A percentile compares a stretch with the other conserved stretches of the same genome.
These are phyloP conservation scores for Chamaecrista fasciculata DNA, from an alignment of 306 rosid species.

Conservation along the genomic window DNA sequence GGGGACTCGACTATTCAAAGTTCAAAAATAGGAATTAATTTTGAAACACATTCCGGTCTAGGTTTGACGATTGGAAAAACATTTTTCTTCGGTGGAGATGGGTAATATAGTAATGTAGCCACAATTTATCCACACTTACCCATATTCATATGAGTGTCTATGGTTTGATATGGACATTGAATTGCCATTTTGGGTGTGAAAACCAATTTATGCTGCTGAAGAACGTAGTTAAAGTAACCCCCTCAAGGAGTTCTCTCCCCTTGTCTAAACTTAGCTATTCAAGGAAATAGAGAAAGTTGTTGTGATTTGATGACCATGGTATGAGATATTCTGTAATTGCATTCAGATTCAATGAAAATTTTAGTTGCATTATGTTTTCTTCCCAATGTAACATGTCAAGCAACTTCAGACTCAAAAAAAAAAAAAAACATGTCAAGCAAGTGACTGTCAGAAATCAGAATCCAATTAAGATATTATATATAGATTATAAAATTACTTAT, in stretches of 20 bases:
- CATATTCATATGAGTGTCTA: too few species aligned
- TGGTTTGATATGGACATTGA: conserved; percentile 10
- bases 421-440: too few species aligned
- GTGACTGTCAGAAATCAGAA: conserved; percentile 20
- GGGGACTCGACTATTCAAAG: too few species aligned
- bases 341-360: conserved; percentile 14
- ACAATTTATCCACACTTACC: too few species aligned
- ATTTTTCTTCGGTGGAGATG: too few species aligned
- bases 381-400: conserved; percentile 18
- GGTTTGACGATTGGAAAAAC: too few species aligned
- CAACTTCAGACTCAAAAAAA: too few species aligned
- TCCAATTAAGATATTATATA: background rate
- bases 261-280: conserved; percentile 5
- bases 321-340: conserved; percentile 15
- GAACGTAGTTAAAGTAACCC: conserved; percentile 15
- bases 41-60: too few species aligned
- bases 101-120: too few species aligned
- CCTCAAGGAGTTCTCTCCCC: conserved; percentile 5
- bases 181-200: conserved; percentile 26
- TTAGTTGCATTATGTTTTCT: conserved; percentile 14
- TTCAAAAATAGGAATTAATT: too few species aligned
- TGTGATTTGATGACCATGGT: conserved; percentile 12
- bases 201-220: conserved; percentile 13
- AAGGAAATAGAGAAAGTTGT: background rate
- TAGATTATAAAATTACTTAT: conserved; percentile 4